Conservation (phyloP, 2,329 filamentous ascomycete species). For the Stachybotrys chlorohalonatus region DNA sequence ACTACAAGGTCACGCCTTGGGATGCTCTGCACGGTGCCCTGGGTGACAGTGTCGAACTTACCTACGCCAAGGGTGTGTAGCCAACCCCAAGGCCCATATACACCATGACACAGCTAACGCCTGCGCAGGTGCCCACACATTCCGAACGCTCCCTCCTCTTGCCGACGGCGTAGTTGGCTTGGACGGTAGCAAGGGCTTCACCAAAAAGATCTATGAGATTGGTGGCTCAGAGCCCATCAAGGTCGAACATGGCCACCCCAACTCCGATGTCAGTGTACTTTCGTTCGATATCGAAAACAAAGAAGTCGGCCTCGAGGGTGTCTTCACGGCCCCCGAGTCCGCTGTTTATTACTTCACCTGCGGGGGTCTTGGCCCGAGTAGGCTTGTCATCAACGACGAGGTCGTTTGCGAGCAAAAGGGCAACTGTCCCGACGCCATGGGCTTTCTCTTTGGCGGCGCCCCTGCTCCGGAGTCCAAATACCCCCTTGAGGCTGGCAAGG, state of each 20-base stretch:
- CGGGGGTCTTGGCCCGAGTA: slow-evolving; percentile 19
- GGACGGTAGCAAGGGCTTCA: slow-evolving; percentile 22
- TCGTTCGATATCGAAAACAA: slow-evolving; percentile 14
- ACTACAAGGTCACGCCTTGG: slow-evolving; percentile 24
- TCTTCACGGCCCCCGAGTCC: slow-evolving; percentile 18
- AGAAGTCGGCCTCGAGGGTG: slow-evolving; percentile 18
- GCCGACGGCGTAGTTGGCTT: slow-evolving; percentile 18
- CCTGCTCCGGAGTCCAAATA: slow-evolving; percentile 20
- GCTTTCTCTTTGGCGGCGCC: slow-evolving; percentile 21
- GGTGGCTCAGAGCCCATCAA: slow-evolving; percentile 14
- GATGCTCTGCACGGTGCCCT: slow-evolving; percentile 19
- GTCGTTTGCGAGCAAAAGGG: slow-evolving; percentile 20
- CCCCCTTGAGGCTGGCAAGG: slow-evolving; percentile 15
- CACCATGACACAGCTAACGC: slow-evolving; percentile 5
- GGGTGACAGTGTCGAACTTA: slow-evolving; percentile 15
- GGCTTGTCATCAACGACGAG: slow-evolving; percentile 19
- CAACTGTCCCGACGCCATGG: slow-evolving; percentile 22
- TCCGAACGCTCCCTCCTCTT: slow-evolving; percentile 13
- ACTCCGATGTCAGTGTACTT: slow-evolving; percentile 14
- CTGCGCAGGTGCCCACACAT: slow-evolving; percentile 15
- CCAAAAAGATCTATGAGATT: slow-evolving; percentile 17
- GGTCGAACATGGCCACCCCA: slow-evolving; percentile 12
- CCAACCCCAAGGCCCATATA: slow-evolving; percentile 4
- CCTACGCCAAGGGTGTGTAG: slow-evolving; percentile 17
- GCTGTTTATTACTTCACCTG: slow-evolving; percentile 21